Evolutionary conservation across 1,284 basidiomycete species (phyloP), one percentile per base, ranked within the genome.

Genomic region (Sphagnurus paluster): DNA sequence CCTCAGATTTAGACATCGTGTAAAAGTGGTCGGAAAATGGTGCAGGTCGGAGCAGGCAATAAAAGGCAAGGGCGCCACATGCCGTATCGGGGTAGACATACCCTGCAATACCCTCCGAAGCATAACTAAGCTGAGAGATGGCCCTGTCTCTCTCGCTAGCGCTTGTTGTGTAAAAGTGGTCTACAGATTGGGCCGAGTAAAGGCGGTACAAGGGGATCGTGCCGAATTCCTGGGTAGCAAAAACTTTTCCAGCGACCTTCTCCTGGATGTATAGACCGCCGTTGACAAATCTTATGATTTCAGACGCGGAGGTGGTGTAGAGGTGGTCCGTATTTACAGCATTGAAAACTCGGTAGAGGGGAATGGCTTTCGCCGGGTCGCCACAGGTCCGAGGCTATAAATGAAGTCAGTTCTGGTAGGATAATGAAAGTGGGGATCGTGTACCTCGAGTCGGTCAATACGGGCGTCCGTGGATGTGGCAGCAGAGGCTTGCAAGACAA

Each of bases 11-110:
- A 6, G 36, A 28, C 28, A 40, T 49, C 2, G 57, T 58, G 14
- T 58, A 58, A 28, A 58, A 54, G 32, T 58, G 56, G 34, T 58
- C 52, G 8, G n/a, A n/a, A n/a, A n/a, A n/a, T n/a, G n/a, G n/a
- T n/a, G 14, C 5, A 13, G 36, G 3, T 3, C 38, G 36, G 30
- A 28, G 54, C 11, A 42, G 26, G 4, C 57, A 50, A 32, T 55
- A 57, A 3, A 55, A 29, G 7, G 57, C 52, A 16, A 48, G 39
- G 8, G 42, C 48, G 10, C 55, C 57, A 36, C 56, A 58, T 5
- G 39, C 29, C 23, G 42, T 38, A 5, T 39, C 32, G 2, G 48
- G 50, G 42, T 59, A 59, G n/a, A 59, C 42, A 46, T 51, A 59
- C 19, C 54, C 50, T 11, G 42, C 32, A n/a, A 46, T 45, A 17